Evolutionary conservation across 441 rosid genomes (phyloP).

Genomic region (Macaranga tanarius): DNA sequence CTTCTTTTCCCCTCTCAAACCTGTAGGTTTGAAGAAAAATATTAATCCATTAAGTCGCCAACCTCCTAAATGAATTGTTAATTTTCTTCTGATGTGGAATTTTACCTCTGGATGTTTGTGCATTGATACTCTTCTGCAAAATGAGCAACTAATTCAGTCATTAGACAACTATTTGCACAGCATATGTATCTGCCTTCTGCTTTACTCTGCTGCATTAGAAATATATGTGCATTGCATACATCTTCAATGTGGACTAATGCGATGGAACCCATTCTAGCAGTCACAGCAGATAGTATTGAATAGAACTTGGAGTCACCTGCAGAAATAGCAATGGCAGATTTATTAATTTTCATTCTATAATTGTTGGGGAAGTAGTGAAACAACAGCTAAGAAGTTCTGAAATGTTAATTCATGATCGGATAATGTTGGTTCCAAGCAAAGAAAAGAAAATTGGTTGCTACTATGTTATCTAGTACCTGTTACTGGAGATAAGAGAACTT

Average conservation of each 20-base stretch:
- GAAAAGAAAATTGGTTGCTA: no score
- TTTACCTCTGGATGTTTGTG: slow-evolving; percentile 36
- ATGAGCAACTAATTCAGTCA: slow-evolving; percentile 46
- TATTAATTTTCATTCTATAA: no score
- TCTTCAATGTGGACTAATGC: slow-evolving; percentile 77
- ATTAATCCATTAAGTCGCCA: background rate
- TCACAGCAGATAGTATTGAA: slow-evolving; percentile 62
- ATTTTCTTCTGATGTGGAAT: background rate
- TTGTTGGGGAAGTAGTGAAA: background rate
- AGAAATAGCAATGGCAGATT: slow-evolving; percentile 7
- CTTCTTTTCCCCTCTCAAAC: slow-evolving; percentile 29
- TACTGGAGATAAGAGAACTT: slow-evolving; percentile 65
- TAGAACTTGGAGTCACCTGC: slow-evolving; percentile 54
- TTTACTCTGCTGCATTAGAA: slow-evolving; percentile 58
- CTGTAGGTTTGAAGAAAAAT: slow-evolving; percentile 27
- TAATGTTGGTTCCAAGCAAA: no score
- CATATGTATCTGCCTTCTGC: slow-evolving; percentile 69
- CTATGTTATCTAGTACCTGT: slow-evolving; percentile 39
- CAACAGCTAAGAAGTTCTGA: background rate
- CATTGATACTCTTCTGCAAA: slow-evolving; percentile 39
- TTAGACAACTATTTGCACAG: slow-evolving; percentile 39
- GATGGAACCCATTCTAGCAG: slow-evolving; percentile 69
- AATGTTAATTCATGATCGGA: background rate
- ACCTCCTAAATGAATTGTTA: background rate
- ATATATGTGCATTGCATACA: slow-evolving; percentile 66